A percentile compares a stretch with the other conserved stretches of the same genome.
These are phyloP conservation scores for Fusarium sp. DNA, from an alignment of 2,329 filamentous ascomycete genomes.

Conservation along the genomic window DNA sequence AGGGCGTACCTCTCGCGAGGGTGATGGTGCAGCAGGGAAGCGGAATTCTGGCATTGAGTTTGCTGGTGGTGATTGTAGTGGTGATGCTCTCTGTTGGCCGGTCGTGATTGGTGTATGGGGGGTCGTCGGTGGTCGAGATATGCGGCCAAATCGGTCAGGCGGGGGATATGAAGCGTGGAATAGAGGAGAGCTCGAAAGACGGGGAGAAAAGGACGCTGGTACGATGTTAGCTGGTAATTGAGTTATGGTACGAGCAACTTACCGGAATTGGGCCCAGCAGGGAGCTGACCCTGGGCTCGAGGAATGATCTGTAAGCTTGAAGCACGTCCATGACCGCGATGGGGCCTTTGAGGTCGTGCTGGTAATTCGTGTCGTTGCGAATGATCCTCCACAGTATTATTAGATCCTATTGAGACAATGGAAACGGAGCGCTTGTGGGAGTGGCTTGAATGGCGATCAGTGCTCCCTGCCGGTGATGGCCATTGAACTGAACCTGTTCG, in stretches of 20 bases:
- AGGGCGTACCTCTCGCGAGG: conserved; percentile 48
- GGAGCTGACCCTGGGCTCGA: conserved; percentile 55
- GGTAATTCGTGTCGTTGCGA: conserved; percentile 54
- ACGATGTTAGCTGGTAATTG: conserved; percentile 23
- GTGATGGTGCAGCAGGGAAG: conserved; percentile 61
- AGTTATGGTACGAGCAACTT: conserved; percentile 34
- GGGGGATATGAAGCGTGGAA: conserved; percentile 66
- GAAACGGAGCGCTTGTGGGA: conserved; percentile 80
- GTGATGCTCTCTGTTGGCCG: conserved; percentile 51
- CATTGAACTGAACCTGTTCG: conserved; percentile 60
- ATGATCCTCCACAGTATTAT: conserved; percentile 59
- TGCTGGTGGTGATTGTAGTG: conserved; percentile 49
- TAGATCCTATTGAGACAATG: conserved; percentile 78
- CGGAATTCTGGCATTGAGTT: conserved; percentile 64
- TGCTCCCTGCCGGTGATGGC: conserved; percentile 47
- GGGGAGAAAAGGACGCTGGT: conserved; percentile 53
- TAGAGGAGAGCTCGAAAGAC: conserved; percentile 60
- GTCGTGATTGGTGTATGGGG: conserved; percentile 56
- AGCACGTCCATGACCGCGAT: conserved; percentile 76
- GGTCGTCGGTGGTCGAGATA: conserved; percentile 54
- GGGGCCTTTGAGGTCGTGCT: conserved; percentile 58
- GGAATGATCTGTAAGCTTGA: conserved; percentile 78
- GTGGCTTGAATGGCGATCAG: conserved; percentile 56
- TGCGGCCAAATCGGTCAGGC: conserved; percentile 56
- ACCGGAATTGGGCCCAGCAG: conserved; percentile 52